Base-by-base conservation (phyloP, 2,329 filamentous ascomycete species). In the Aspergillus sp. region DNA sequence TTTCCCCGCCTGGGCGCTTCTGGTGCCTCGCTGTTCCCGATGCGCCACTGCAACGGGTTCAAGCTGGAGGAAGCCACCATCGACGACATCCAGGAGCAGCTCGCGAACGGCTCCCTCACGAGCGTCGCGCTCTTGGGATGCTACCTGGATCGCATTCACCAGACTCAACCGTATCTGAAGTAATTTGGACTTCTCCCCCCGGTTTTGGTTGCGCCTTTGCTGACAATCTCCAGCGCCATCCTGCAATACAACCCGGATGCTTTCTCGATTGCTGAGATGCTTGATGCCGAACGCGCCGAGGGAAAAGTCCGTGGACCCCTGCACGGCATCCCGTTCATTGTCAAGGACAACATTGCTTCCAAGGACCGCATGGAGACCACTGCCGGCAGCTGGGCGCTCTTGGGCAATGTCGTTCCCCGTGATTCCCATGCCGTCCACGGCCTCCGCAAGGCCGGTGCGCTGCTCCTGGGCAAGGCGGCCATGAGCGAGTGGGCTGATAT, bases 401-500 rank as follows among this genome's bases (percentile, higher is more conserved):
- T 81, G 1, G 81, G 80, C 1, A 76, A 68, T 28, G 60, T 78
- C 0, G 75, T 82, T 0, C 78, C 80, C 2, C 69, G 74, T n/a
- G 81, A 86, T 52, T 75, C 81, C 1, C 60, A 68, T 43, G 75
- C 84, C 0, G 74, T 85, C 2, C 48, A 64, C 13, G 66, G 64
- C 39, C 66, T 86, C 22, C 72, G 80, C 3, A 60, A 72, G 25
- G 76, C 78, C 1, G 80, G 80, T 8, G 82, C 78, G 2, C 59
- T 86, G 0, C 61, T 88, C 4, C 61, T 88, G 32, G 82, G 82
- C 24, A 82, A 86, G 53, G 74, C 80, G 1, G 75, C 72, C 1
- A 57, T 86, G 33, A 78, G 72, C 40, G 82, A 88, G 52, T 86
- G 81, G 80, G 81, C 82, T 0, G 74, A 78, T 37, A 82, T 83